Conservation (phyloP, 768 basidiomycete genomes). For the Antrodiella citrinella region DNA sequence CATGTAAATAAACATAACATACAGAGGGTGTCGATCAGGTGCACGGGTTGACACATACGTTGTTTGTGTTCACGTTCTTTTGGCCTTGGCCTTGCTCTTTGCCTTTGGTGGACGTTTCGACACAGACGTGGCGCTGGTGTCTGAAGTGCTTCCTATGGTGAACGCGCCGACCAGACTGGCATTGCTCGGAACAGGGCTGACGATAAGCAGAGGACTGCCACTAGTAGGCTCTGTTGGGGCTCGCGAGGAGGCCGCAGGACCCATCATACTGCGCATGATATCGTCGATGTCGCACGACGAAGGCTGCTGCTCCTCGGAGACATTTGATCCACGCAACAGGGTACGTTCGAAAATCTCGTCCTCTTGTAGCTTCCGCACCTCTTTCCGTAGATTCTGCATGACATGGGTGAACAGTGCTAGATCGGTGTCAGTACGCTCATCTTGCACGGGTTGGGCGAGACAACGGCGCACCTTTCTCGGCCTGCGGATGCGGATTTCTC, state of each 20-base stretch:
- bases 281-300: conserved; percentile 30
- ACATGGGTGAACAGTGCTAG: conserved; percentile 31
- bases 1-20: neutral
- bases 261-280: conserved; percentile 36
- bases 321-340: conserved; percentile 27
- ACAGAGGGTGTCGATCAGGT: neutral
- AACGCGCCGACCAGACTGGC: neutral
- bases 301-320: conserved; percentile 27
- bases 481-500: conserved; percentile 22
- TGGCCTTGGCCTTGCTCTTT: neutral
- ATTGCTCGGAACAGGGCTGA: conserved; percentile 1
- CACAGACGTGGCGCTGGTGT: neutral
- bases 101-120: neutral
- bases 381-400: conserved; percentile 28
- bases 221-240: neutral
- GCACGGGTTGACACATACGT: neutral
- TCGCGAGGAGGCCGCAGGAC: conserved; percentile 1
- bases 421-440: neutral
- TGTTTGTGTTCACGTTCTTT: neutral
- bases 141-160: neutral
- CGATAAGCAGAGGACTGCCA: neutral
- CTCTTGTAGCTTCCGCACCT: conserved; percentile 34
- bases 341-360: conserved; percentile 35
- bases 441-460: neutral
- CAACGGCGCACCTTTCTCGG: conserved; percentile 32